Evolutionary conservation across 2,329 filamentous ascomycete species (phyloP).

Genomic region (Colletotrichum noveboracense): DNA sequence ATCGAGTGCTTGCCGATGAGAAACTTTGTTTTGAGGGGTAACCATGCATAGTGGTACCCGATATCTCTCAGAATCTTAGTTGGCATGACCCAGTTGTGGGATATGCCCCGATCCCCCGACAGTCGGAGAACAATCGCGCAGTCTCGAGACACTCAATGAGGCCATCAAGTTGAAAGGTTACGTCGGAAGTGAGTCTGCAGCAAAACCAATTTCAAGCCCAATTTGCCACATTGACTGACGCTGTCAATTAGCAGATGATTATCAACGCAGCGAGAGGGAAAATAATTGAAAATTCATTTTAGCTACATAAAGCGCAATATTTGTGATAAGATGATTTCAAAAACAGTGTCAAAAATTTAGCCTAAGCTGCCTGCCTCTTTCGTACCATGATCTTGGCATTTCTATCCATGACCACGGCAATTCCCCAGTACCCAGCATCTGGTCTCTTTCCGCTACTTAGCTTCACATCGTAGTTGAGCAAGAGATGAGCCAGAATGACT

Average conservation of each 20-base stretch:
- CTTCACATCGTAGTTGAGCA: constrained; percentile 32
- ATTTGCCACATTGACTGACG: neutral
- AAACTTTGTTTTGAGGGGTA: neutral
- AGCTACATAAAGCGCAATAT: neutral
- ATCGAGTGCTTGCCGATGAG: neutral
- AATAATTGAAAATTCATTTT: neutral
- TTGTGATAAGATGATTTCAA: neutral
- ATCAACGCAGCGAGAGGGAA: neutral
- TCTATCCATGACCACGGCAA: neutral
- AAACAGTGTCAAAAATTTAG: neutral
- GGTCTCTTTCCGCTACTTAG: neutral
- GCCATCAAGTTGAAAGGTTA: neutral
- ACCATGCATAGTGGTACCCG: neutral
- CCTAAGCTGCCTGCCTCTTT: neutral
- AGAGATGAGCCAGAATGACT: constrained; percentile 29
- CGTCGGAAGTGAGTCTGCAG: neutral
- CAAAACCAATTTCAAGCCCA: neutral
- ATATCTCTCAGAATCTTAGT: neutral
- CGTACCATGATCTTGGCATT: neutral
- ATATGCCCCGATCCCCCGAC: neutral
- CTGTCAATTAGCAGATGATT: neutral
- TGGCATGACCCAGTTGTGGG: neutral
- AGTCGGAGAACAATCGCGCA: neutral
- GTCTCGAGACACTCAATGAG: neutral
- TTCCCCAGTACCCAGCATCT: neutral